Evolutionary conservation across 257 asterid species (phyloP).

Genomic region (Osmanthus fragrans): DNA sequence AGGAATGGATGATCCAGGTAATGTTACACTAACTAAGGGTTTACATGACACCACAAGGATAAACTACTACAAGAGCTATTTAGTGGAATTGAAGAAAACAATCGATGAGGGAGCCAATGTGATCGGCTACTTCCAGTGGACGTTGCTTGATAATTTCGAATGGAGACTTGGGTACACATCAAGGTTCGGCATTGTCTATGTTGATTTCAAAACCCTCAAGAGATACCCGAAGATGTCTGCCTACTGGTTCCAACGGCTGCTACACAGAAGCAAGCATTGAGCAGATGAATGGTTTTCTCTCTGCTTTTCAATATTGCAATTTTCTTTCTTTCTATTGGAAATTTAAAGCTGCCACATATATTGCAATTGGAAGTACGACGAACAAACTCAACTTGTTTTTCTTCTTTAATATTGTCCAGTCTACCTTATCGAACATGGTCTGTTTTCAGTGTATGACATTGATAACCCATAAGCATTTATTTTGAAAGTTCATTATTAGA

Average conservation of each 20-base stretch:
- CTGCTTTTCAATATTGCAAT: slow-evolving; percentile 7
- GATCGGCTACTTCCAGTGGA: slow-evolving; percentile 81
- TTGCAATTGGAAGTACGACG: too few relatives aligned
- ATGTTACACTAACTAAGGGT: slow-evolving; percentile 57
- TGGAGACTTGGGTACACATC: slow-evolving; percentile 91
- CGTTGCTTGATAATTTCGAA: slow-evolving; percentile 89
- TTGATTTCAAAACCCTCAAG: slow-evolving; percentile 74
- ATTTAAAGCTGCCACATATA: too few relatives aligned
- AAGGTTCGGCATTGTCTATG: slow-evolving; percentile 79
- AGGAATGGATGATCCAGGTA: slow-evolving; percentile 97
- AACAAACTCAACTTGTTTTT: too few relatives aligned
- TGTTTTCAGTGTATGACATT: too few relatives aligned
- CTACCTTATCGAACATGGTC: neutral
- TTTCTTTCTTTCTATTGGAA: neutral
- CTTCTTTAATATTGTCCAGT: neutral
- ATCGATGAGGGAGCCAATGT: slow-evolving; percentile 81
- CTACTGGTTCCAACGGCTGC: slow-evolving; percentile 66
- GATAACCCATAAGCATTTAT: too few relatives aligned
- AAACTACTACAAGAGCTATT: slow-evolving; percentile 66
- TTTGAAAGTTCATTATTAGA: too few relatives aligned
- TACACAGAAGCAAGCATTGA: slow-evolving; percentile 38
- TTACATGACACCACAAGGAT: slow-evolving; percentile 63
- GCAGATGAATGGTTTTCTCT: neutral
- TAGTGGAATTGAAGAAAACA: slow-evolving; percentile 62
- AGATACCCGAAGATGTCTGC: slow-evolving; percentile 94